Conservation (phyloP, 768 basidiomycete species). For the Suillus subalutaceus region DNA sequence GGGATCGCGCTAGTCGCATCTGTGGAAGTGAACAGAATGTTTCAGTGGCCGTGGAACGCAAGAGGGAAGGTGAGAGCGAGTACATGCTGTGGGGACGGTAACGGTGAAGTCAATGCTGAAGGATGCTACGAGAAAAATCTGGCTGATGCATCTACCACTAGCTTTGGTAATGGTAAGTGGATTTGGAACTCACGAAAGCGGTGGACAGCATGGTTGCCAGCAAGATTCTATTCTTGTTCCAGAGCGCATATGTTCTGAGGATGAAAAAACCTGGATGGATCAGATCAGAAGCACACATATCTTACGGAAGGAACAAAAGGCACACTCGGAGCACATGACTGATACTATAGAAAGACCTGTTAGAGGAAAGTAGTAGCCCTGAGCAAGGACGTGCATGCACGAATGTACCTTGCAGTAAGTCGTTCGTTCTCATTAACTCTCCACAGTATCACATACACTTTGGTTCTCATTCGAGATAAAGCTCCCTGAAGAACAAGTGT, state of each 20-base stretch:
- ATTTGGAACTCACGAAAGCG: neutral
- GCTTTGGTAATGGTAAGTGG: neutral
- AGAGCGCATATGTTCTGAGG: neutral
- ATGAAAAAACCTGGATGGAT: neutral
- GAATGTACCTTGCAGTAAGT: neutral
- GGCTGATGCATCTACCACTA: neutral
- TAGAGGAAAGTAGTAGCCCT: neutral
- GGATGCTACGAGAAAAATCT: neutral
- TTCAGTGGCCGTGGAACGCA: neutral
- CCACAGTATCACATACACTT: neutral
- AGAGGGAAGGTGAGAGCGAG: neutral
- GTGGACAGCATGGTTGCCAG: neutral
- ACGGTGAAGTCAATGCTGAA: neutral
- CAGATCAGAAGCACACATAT: neutral
- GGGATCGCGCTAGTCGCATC: neutral
- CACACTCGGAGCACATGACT: neutral
- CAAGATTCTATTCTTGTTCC: neutral
- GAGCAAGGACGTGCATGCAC: neutral
- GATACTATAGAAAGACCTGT: neutral
- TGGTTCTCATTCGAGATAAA: neutral
- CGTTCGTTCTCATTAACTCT: neutral
- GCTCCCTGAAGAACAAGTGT: neutral
- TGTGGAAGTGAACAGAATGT: neutral
- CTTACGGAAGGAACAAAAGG: neutral
- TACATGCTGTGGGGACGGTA: neutral